A percentile compares a stretch with the other conserved stretches of the same genome.
phyloP scores from a whole-genome alignment of 139 green algal species.

The Chlorella ohadii region DNA sequence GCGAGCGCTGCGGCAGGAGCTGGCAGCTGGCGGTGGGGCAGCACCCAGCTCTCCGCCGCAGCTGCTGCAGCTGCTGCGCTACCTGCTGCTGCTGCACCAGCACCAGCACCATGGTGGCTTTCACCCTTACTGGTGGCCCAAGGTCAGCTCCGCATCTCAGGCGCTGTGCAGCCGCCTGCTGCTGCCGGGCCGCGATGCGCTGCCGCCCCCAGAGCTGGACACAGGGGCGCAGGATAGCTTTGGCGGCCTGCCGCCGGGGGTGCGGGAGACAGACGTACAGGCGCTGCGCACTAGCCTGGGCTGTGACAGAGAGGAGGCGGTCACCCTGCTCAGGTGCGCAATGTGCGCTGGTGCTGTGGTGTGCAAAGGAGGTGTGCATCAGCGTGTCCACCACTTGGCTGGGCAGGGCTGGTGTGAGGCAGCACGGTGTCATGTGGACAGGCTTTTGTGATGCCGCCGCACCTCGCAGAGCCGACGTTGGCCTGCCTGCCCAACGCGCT shows the following conservation, averaged over 20 bases:
- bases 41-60: not conserved
- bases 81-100: slow-evolving; percentile 29
- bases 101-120: slow-evolving; percentile 19
- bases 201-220: not conserved
- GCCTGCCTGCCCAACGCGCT: too few species aligned
- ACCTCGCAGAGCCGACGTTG: too few species aligned
- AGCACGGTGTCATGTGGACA: too few species aligned
- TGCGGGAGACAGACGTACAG: slow-evolving; percentile 20
- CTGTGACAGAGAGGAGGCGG: slow-evolving; percentile 17
- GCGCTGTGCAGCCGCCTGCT: slow-evolving; percentile 5
- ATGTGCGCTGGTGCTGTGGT: not conserved
- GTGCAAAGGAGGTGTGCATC: too few species aligned
- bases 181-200: not conserved
- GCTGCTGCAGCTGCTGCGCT: slow-evolving; percentile 20
- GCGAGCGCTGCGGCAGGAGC: not conserved
- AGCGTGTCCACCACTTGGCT: too few species aligned
- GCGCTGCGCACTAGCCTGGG: slow-evolving; percentile 25
- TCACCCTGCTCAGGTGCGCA: slow-evolving; percentile 1
- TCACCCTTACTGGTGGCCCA: slow-evolving; percentile 29
- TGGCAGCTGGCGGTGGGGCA: not conserved
- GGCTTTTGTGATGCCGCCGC: too few species aligned
- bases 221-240: too few species aligned
- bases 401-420: too few species aligned
- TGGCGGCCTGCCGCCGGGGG: too few species aligned
- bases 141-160: not conserved